These are phyloP conservation scores for Schizochytrium sp. DNA, from an alignment of 108 stramenopile species.

Conservation along the genomic window DNA sequence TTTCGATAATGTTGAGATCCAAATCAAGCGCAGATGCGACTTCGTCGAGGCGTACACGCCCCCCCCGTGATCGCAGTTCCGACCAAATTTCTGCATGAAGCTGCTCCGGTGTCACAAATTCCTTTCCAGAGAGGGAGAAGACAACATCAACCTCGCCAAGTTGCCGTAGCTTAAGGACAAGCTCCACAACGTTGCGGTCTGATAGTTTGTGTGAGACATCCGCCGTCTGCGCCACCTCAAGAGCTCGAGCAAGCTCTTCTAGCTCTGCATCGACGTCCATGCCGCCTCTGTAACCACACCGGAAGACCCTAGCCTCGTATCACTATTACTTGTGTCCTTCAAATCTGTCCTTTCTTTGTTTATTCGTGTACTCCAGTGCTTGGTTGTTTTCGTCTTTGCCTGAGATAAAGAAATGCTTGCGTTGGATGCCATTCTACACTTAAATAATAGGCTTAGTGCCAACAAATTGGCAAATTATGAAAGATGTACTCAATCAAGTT, in stretches of 20 bases:
- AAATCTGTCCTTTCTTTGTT: no score
- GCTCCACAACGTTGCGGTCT: conserved; percentile 43
- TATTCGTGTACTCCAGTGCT: no score
- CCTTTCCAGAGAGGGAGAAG: conserved; percentile 9
- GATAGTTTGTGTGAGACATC: background rate
- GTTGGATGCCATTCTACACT: no score
- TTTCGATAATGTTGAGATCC: background rate
- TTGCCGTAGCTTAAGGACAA: background rate
- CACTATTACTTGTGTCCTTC: no score
- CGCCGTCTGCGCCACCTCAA: background rate
- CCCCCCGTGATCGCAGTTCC: background rate
- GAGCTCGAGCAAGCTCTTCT: background rate
- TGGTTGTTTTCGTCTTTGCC: no score
- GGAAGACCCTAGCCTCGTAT: background rate
- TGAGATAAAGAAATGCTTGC: no score
- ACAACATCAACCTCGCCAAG: background rate
- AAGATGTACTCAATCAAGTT: no score
- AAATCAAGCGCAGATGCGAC: background rate
- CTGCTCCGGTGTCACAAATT: background rate
- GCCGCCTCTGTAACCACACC: background rate
- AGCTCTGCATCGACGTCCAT: background rate
- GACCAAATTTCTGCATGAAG: background rate
- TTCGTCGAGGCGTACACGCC: background rate
- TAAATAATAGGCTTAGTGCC: no score
- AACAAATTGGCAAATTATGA: no score